Conservation (phyloP, 306 rosid genomes). For the Quercus dentata region DNA sequence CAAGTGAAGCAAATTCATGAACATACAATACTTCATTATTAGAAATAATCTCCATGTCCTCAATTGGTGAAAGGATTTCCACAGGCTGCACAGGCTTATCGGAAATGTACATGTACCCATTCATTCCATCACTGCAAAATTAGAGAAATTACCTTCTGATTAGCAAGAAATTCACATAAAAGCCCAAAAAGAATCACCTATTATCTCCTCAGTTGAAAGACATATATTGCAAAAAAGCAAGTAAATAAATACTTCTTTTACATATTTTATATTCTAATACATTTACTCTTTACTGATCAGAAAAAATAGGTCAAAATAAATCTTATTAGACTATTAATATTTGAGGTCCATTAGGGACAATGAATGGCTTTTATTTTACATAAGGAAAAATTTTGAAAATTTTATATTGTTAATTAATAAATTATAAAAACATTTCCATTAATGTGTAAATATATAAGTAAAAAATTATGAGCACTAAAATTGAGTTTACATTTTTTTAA, state of each 20-base stretch:
- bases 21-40: conserved; percentile 26
- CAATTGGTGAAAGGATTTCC: conserved; percentile 22
- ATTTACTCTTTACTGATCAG: too few species aligned
- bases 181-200: neutral
- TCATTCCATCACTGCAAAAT: conserved; percentile 27
- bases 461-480: neutral
- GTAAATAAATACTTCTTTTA: too few species aligned
- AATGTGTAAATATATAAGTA: neutral
- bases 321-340: too few species aligned
- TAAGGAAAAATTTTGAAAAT: too few species aligned
- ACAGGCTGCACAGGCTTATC: conserved; percentile 12
- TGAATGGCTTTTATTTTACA: too few species aligned
- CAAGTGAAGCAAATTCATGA: neutral
- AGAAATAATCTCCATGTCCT: conserved; percentile 16
- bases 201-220: too few species aligned
- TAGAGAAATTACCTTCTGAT: neutral
- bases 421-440: too few species aligned
- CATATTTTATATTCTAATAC: too few species aligned
- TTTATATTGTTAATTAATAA: too few species aligned
- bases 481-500: neutral
- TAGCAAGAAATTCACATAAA: neutral
- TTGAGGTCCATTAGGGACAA: too few species aligned
- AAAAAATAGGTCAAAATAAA: too few species aligned
- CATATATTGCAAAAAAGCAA: too few species aligned
- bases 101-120: conserved; percentile 17